Evolutionary conservation across 2,329 filamentous ascomycete species (phyloP), one percentile per base, ranked within the genome.

Genomic region (Xylariaceae sp.): DNA sequence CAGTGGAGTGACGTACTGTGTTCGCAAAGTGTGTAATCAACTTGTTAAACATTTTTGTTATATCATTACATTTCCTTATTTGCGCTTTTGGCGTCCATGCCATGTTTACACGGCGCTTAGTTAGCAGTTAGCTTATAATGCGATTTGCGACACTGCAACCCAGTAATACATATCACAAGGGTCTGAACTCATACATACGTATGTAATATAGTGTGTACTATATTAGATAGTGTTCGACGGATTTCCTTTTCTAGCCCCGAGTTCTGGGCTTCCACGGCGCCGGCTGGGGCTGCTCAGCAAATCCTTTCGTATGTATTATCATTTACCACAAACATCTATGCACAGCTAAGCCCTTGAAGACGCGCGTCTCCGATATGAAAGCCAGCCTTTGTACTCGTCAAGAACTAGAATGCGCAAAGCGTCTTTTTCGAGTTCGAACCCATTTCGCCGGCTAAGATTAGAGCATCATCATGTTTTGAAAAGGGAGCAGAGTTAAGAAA

Each of bases 341-440:
- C 20, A 44, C 29, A 51, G 44, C 57, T 57, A 29, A 64, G 61
- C 61, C 61, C 52, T 50, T 20, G 14, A 40, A 40, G 57, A 64
- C 61, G 59, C 61, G 61, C 57, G 61, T 62, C 58, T 56, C 49
- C 32, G 46, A 40, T 16, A 20, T 18, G 20, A 20, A 42, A 37
- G 32, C 9, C 6, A 37, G 6, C 14, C 6, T 16, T 10, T 37
- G 32, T 14, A 12, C 32, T 37, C 14, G 6, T 12, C 14, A 14
- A 16, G 14, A 37, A 37, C 32, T n/a, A n/a, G n/a, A n/a, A n/a
- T n/a, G n/a, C n/a, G n/a, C n/a, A n/a, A n/a, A n/a, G n/a, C n/a
- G n/a, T n/a, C n/a, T n/a, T n/a, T n/a, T n/a, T n/a, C n/a, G n/a
- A n/a, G n/a, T n/a, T n/a, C n/a, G n/a, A n/a, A n/a, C n/a, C n/a